Base-by-base conservation (phyloP, 139 green algal genomes). In the Closterium sp. region DNA sequence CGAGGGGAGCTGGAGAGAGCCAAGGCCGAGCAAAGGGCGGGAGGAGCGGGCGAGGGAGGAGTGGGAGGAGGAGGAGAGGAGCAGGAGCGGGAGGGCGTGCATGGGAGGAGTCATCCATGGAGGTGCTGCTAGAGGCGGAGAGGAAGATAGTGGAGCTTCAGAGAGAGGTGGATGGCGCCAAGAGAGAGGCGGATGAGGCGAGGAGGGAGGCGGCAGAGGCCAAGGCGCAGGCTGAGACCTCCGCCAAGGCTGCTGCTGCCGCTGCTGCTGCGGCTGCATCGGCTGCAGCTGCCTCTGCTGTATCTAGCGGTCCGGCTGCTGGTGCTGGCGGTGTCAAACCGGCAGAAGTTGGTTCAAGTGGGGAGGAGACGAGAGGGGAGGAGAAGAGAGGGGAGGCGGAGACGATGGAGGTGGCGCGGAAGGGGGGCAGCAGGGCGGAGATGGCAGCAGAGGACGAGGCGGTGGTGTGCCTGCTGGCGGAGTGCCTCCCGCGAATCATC, bases 401-500 rank as follows among this genome's bases (percentile, higher is more conserved):
- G 84, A 43, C 32, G 84, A 36, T 36, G 84, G 33, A 28, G 84
- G 32, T 43, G 32, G 12, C 8, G 30, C 21, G 32, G 84, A 8
- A 2, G 31, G 31, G 33, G 12, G 31, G 31, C 31, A 28, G 33
- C 19, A 9, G 31, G 21, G 31, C 10, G 84, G 21, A 43, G 25
- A 35, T 55, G 87, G n/a, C 38, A 83, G 43, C 84, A 34, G 33
- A 91, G 31, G 89, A 92, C 32, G 32, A n/a, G 31, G 33, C 25
- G 28, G 55, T 64, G 23, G 88, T 94, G 21, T 30, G n/a, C 30
- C 84, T 91, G 43, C 34, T 94, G 28, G 89, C 89, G 25, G 89
- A 93, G 83, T 93, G 36, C 10, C 87, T 94, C 5, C 92, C 92
- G 6, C 86, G 87, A 31, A 93, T 94, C 34, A 84, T 93, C 25